A percentile compares a stretch with the other conserved stretches of the same genome.
Conservation (phyloP, 805 yeast species). For the Yarrowia hollandica region DNA sequence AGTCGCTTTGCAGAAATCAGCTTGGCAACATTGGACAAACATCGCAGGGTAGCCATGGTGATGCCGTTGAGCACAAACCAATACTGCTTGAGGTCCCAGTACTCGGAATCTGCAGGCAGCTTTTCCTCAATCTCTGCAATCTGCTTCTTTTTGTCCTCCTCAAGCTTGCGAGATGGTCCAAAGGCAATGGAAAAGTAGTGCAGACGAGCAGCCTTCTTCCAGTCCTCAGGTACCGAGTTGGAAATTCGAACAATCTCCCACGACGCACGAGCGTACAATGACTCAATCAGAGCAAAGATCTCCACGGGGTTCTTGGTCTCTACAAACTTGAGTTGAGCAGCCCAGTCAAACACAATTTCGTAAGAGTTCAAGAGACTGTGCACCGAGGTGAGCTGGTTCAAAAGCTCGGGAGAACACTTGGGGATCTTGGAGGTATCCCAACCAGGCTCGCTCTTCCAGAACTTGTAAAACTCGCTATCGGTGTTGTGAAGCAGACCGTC, state of each 20-base stretch:
- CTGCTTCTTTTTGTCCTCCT: slow-evolving; percentile 25
- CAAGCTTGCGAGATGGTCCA: slow-evolving; percentile 9
- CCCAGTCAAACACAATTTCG: slow-evolving; percentile 24
- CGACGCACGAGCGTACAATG: slow-evolving; percentile 9
- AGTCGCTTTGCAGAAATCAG: slow-evolving; percentile 10
- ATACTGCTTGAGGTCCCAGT: slow-evolving; percentile 20
- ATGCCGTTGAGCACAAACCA: slow-evolving; percentile 28
- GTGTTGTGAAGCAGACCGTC: slow-evolving; percentile 29
- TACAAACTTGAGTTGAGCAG: slow-evolving; percentile 12
- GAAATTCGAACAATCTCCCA: slow-evolving; percentile 29
- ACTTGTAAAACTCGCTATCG: slow-evolving; percentile 25
- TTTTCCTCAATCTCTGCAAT: slow-evolving; percentile 14
- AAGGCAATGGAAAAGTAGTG: slow-evolving; percentile 11
- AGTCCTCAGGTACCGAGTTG: slow-evolving; percentile 27
- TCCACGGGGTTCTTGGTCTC: slow-evolving; percentile 2
- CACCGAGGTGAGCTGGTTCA: slow-evolving; percentile 20
- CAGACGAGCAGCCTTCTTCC: slow-evolving; percentile 24
- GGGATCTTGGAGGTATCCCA: slow-evolving; percentile 23
- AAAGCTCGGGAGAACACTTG: background rate
- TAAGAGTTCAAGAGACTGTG: slow-evolving; percentile 12
- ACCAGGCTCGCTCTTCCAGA: slow-evolving; percentile 27
- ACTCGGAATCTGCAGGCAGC: slow-evolving; percentile 15
- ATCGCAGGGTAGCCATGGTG: slow-evolving; percentile 23
- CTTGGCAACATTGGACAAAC: slow-evolving; percentile 9
- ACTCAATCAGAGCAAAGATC: slow-evolving; percentile 9